Evolutionary conservation across 1,284 basidiomycete genomes (phyloP), one percentile per base, ranked within the genome.

Genomic region (Leccinum griseonigrum): DNA sequence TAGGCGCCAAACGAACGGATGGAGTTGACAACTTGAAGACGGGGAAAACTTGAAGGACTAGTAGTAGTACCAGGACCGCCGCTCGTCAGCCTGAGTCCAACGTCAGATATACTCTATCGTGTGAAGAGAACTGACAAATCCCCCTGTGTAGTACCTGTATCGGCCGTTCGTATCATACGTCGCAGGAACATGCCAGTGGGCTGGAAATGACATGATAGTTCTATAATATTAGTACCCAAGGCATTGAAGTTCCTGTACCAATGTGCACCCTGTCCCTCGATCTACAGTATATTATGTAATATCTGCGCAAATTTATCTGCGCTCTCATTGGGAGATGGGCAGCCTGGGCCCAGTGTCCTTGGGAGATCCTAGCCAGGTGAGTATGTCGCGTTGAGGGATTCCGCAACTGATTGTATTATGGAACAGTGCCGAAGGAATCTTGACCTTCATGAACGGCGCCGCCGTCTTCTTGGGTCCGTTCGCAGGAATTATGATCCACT

Each of bases 391-490:
- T 32, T 1, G 34, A 56, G 32, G 4, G 4, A 18, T 51, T 2
- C 6, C 46, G 1, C 55, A 18, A 43, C 48, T 61, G 29, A 64
- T 3, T 34, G 32, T 55, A 29, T 38, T 5, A 50, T 22, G 58
- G 7, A 62, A 73, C 52, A 81, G 81, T 50, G 73, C 85, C 7
- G 61, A 77, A 63, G 78, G 80, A 1, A 84, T 85, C 68, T 65
- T 85, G 66, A 74, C 66, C 57, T 85, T 84, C 69, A 87, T 90
- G 85, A 83, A 81, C 36, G 89, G 88, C 11, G 91, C 89, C 67
- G 86, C 88, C 0, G 84, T 90, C 14, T 89, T 91, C 72, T 73
- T 91, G 34, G 88, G 88, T 1, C 88, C 89, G 6, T 87, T 91
- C 68, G 86, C 88, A 34, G 89, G 85, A 38, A 84, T 91, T 60